Base-by-base conservation (phyloP, 2,329 filamentous ascomycete species). In the Trichoderma sp. region DNA sequence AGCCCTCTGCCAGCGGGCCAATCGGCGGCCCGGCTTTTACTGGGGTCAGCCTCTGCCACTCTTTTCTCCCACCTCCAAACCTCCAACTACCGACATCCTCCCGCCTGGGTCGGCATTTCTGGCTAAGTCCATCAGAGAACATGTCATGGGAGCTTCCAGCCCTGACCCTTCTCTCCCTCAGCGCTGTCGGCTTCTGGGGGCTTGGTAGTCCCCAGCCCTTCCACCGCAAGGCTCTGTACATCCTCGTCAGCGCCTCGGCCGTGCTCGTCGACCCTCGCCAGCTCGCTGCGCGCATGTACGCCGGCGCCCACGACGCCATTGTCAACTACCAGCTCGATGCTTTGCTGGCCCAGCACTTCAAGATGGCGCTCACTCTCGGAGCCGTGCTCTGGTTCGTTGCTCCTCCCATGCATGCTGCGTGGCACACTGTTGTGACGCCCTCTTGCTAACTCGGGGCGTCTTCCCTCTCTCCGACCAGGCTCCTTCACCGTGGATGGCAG, bases 401-500 rank as follows among this genome's bases (percentile, higher is more conserved):
- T 47, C 65, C 52, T 58, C 30, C 50, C 57, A 63, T 30, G 56
- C 57, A 54, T 7, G 17, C 10, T 50, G 34, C 34, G 12, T 39
- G 34, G 34, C 34, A 10, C 34, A 14, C 44, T 9, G 28, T 28
- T 41, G 17, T n/a, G 19, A 7, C 30, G 43, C 5, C 14, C 7
- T 28, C 5, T 50, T 55, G 5, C 51, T 63, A n/a, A 51, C 26
- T 17, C 21, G 14, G 6, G 26, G 6, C 21, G 15, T 50, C 15
- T 26, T 48, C 57, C 47, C 44, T 56, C 61, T 44, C 41, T 62
- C 34, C 34, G 7, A 43, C 17, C n/a, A 95, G 92, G 92, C 85
- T 97, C 67, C 83, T 93, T 66, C 90, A 91, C 76, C 89, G 95
- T 74, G 91, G 92, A 67, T 92, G 90, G 80, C 91, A 93, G 75